A percentile compares a stretch with the other conserved stretches of the same genome.
Conservation (phyloP, 1,139 yeast species). For the Magnusiomyces fungicola region DNA sequence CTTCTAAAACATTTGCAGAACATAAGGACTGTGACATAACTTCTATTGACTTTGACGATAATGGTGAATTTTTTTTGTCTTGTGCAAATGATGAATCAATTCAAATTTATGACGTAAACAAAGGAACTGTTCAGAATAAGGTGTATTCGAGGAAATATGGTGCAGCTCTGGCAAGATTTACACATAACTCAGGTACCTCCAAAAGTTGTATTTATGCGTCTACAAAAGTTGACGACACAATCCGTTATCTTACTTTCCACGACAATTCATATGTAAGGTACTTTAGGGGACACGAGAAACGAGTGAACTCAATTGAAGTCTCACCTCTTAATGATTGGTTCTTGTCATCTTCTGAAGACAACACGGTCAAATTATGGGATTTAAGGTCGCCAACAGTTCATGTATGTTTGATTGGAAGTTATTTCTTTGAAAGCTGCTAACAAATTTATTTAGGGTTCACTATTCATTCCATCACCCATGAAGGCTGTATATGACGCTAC, state of each 20-base stretch:
- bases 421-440: slow-evolving; percentile 3
- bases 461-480: slow-evolving; percentile 51
- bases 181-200: slow-evolving; percentile 43
- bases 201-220: slow-evolving; percentile 77
- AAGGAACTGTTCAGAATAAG: slow-evolving; percentile 48
- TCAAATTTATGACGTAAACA: slow-evolving; percentile 70
- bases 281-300: slow-evolving; percentile 76
- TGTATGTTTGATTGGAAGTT: neutral
- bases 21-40: slow-evolving; percentile 57
- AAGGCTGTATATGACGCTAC: slow-evolving; percentile 72
- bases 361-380: slow-evolving; percentile 86
- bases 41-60: slow-evolving; percentile 76
- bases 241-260: slow-evolving; percentile 63
- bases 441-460: slow-evolving; percentile 41
- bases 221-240: slow-evolving; percentile 55
- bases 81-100: slow-evolving; percentile 69
- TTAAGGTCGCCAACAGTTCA: slow-evolving; percentile 42
- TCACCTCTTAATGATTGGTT: slow-evolving; percentile 66
- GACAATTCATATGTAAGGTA: slow-evolving; percentile 77
- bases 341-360: slow-evolving; percentile 65
- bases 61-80: slow-evolving; percentile 72
- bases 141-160: slow-evolving; percentile 88
- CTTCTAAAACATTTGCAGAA: slow-evolving; percentile 51
- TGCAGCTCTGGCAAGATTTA: slow-evolving; percentile 76
- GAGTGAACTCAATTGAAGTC: slow-evolving; percentile 65